These are phyloP conservation scores for Ampelocalamus luodianensis DNA, from an alignment of 176 grass and related monocot species.

Conservation along the genomic window DNA sequence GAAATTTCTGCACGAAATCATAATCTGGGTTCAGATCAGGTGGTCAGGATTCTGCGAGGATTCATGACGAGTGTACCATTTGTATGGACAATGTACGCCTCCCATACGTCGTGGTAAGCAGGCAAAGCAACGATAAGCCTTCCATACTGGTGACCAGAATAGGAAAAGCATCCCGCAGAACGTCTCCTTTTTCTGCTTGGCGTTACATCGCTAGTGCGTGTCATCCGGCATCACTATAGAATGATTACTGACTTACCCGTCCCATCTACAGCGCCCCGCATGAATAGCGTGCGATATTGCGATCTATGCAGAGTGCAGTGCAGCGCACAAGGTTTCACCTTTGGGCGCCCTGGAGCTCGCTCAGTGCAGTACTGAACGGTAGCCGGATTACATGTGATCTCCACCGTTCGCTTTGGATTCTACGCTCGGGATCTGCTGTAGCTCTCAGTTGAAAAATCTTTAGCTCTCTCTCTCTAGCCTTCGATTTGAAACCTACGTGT, in stretches of 20 bases:
- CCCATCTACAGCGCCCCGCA: too few species aligned
- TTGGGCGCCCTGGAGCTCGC: too few species aligned
- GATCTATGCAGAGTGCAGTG: neutral
- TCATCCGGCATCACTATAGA: neutral
- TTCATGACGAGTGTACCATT: neutral
- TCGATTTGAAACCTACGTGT: too few species aligned
- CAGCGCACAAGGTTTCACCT: neutral
- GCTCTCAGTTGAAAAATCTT: too few species aligned
- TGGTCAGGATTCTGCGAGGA: neutral
- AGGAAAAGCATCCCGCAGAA: neutral
- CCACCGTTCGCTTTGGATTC: too few species aligned
- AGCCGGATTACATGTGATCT: too few species aligned
- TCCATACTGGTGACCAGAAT: neutral
- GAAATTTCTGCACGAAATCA: neutral
- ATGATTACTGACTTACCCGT: too few species aligned
- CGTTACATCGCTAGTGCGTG: neutral
- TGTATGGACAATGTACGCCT: neutral
- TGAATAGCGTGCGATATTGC: too few species aligned
- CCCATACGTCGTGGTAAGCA: neutral
- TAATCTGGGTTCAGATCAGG: neutral
- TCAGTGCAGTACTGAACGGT: neutral
- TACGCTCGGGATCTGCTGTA: too few species aligned
- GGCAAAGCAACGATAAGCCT: neutral
- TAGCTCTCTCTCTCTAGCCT: too few species aligned
- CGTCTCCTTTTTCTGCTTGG: neutral